Conservation (phyloP, 2,329 filamentous ascomycete genomes). For the Zalaria sp. region DNA sequence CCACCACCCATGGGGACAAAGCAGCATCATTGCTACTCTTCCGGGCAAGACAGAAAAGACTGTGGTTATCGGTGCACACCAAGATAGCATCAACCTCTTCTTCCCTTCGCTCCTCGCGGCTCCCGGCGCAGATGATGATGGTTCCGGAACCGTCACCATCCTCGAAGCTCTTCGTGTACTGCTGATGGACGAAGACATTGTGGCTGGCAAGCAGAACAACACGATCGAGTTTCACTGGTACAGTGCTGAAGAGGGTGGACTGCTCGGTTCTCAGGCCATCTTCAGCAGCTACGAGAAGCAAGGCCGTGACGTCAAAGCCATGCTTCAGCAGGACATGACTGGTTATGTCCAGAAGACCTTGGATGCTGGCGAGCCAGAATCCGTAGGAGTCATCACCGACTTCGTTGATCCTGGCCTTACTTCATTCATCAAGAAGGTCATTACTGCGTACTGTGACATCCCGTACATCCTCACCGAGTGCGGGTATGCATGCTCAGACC, state of each 20-base stretch:
- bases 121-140: conserved; percentile 91
- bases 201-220: conserved; percentile 58
- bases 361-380: conserved; percentile 69
- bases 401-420: conserved; percentile 75
- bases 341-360: conserved; percentile 74
- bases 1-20: conserved; percentile 74
- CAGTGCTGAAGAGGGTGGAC: conserved; percentile 74
- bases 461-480: conserved; percentile 80
- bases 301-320: conserved; percentile 70
- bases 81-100: conserved; percentile 91
- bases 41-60: conserved; percentile 76
- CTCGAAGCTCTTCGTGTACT: conserved; percentile 79
- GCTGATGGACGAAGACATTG: conserved; percentile 52
- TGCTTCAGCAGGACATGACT: conserved; percentile 98
- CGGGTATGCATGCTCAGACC: conserved; percentile 71
- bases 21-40: conserved; percentile 81
- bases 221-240: conserved; percentile 97
- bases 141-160: conserved; percentile 61
- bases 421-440: conserved; percentile 77
- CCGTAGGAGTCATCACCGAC: conserved; percentile 84
- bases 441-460: conserved; percentile 78
- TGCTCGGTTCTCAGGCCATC: conserved; percentile 79
- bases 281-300: conserved; percentile 67
- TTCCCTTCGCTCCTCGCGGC: conserved; percentile 71
- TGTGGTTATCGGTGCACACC: conserved; percentile 79